These are phyloP conservation scores for Thymus mandschuricus DNA, from an alignment of 257 asterid species.

Conservation along the genomic window DNA sequence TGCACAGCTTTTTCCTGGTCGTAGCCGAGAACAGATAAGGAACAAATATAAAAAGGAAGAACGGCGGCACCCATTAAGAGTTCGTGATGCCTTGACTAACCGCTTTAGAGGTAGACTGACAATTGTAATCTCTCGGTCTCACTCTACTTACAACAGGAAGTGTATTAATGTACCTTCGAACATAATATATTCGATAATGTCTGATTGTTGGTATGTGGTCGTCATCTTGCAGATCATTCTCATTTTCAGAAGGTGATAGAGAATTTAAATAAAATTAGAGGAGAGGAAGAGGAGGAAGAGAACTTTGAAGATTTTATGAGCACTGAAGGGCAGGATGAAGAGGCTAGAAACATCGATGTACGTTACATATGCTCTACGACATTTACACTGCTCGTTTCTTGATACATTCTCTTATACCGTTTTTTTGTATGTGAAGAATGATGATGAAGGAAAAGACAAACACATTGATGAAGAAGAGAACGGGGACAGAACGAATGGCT, in stretches of 20 bases:
- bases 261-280: conserved; percentile 49
- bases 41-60: conserved; percentile 88
- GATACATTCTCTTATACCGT: neutral
- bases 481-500: conserved; percentile 32
- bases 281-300: conserved; percentile 36
- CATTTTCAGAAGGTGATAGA: conserved; percentile 59
- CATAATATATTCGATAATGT: neutral
- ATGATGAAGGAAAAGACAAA: conserved; percentile 45
- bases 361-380: neutral
- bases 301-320: conserved; percentile 41
- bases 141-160: conserved; percentile 5
- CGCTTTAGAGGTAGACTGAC: conserved; percentile 58
- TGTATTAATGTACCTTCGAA: neutral
- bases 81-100: conserved; percentile 73
- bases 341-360: conserved; percentile 43
- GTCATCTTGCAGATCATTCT: conserved; percentile 60
- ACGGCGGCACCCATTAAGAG: conserved; percentile 68
- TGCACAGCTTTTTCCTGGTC: conserved; percentile 82
- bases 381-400: neutral
- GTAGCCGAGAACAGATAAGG: conserved; percentile 67
- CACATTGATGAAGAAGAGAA: conserved; percentile 36
- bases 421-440: conserved; percentile 39
- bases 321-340: conserved; percentile 49
- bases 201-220: conserved; percentile 8
- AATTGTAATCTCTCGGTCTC: neutral